Evolutionary conservation across 768 basidiomycete genomes (phyloP).

Genomic region (Clitopilus passeckerianus): DNA sequence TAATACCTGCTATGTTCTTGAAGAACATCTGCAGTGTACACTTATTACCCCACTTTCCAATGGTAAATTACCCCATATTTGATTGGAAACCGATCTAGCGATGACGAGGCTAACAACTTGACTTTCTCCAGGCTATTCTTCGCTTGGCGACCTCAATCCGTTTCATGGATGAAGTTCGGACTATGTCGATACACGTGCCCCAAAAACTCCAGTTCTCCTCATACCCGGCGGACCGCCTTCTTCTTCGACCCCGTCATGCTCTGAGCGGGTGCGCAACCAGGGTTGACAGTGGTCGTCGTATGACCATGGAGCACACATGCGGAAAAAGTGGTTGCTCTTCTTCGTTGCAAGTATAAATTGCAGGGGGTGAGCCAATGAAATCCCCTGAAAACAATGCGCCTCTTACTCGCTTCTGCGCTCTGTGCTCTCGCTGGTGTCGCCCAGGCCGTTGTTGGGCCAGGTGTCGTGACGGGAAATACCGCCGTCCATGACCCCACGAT

Average conservation of each 20-base stretch:
- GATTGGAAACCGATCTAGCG: background rate
- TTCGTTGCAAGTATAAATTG: background rate
- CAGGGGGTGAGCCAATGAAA: background rate
- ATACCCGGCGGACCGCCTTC: background rate
- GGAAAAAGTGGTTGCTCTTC: background rate
- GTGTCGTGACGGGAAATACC: conserved; percentile 33
- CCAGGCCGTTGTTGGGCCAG: conserved; percentile 28
- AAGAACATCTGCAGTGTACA: too few relatives aligned
- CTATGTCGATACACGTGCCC: background rate
- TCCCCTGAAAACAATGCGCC: background rate
- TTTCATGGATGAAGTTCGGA: background rate
- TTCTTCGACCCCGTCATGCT: background rate
- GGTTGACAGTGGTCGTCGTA: background rate
- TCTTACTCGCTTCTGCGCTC: background rate
- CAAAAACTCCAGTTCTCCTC: background rate
- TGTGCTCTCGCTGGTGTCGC: background rate
- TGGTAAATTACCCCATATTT: background rate
- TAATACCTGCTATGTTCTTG: too few relatives aligned
- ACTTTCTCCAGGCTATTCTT: background rate
- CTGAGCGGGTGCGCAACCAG: background rate
- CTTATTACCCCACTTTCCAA: too few relatives aligned
- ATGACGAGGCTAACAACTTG: background rate
- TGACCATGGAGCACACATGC: background rate
- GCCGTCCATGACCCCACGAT: conserved; percentile 44
- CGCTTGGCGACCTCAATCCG: background rate